These are phyloP conservation scores for Blepharisma japonicum DNA, from an alignment of 73 alveolate genomes.

Conservation along the genomic window DNA sequence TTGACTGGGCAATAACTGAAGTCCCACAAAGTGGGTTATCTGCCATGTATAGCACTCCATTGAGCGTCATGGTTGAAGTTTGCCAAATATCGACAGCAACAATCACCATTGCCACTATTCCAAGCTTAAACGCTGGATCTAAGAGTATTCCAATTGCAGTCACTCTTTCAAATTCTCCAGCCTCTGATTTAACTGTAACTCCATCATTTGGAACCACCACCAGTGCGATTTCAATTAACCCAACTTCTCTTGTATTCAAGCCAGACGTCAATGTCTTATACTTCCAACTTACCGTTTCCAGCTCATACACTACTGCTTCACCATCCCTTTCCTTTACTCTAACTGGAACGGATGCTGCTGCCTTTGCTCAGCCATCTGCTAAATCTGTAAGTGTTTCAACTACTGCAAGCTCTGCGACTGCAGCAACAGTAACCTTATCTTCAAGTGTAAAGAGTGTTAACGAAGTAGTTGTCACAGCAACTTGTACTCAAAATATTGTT, in stretches of 20 bases:
- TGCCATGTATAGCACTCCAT: background rate
- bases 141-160: background rate
- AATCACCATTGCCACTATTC: background rate
- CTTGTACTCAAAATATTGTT: too few relatives aligned
- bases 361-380: too few relatives aligned
- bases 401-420: too few relatives aligned
- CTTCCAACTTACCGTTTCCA: background rate
- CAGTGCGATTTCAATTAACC: background rate
- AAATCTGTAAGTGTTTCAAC: too few relatives aligned
- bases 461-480: too few relatives aligned
- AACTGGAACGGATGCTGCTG: too few relatives aligned
- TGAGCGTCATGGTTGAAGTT: background rate
- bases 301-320: too few relatives aligned
- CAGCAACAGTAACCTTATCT: too few relatives aligned
- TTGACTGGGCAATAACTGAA: constrained; percentile 3
- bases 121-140: background rate
- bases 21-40: background rate
- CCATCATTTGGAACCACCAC: constrained; percentile 15
- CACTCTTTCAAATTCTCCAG: background rate
- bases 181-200: background rate
- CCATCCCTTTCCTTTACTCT: too few relatives aligned
- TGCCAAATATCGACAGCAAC: background rate
- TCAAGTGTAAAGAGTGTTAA: too few relatives aligned
- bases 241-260: background rate
- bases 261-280: background rate